These are phyloP conservation scores for Kwoniella botswanensis DNA, from an alignment of 768 basidiomycete species.

Conservation along the genomic window DNA sequence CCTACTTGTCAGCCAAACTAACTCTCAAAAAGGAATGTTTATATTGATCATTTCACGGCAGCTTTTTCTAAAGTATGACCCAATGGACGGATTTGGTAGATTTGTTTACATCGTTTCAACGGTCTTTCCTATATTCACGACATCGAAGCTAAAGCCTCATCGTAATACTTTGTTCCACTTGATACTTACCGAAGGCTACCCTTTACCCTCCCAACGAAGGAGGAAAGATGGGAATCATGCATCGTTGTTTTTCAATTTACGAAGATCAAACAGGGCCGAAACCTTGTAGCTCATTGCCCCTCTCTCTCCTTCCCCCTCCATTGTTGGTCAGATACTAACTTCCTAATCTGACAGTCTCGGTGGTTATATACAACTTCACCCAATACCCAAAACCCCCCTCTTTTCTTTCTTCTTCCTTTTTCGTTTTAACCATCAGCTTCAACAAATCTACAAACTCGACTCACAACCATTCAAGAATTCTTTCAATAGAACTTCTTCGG, in stretches of 20 bases:
- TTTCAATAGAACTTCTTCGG: neutral
- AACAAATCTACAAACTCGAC: neutral
- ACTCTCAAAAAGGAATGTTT: slow-evolving; percentile 8
- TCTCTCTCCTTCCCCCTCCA: neutral
- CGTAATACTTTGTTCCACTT: slow-evolving; percentile 18
- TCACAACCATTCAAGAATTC: neutral
- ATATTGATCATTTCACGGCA: neutral
- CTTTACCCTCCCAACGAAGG: slow-evolving; percentile 3
- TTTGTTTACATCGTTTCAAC: slow-evolving; percentile 5
- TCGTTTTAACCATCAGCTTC: neutral
- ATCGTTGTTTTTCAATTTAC: neutral
- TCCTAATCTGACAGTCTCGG: neutral
- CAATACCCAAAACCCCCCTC: neutral
- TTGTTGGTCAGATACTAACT: neutral
- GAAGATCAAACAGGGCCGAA: slow-evolving; percentile 14
- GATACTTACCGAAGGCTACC: neutral
- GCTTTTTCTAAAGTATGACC: neutral
- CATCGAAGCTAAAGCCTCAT: slow-evolving; percentile 1
- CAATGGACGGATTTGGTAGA: slow-evolving; percentile 15
- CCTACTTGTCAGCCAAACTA: neutral
- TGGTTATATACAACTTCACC: neutral
- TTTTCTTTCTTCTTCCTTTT: neutral
- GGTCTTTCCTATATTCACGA: neutral
- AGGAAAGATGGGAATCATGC: slow-evolving; percentile 4
- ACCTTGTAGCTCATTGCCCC: neutral